Base-by-base conservation (phyloP, 345 rosid species). In the Eucalyptus cloeziana region DNA sequence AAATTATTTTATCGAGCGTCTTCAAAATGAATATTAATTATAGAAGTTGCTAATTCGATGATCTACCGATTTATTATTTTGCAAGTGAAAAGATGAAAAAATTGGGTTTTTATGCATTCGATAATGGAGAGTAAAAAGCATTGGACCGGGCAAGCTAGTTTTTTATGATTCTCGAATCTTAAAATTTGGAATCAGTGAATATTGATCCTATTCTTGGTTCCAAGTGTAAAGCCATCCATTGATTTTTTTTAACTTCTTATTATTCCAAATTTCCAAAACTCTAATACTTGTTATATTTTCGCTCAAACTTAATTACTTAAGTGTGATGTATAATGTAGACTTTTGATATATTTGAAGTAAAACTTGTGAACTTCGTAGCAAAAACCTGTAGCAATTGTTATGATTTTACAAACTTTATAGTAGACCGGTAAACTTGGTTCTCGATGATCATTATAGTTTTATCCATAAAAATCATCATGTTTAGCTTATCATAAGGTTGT, bases 111-210 rank as follows among this genome's bases (percentile, higher is more conserved):
- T 19, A 0, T 69, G 44, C 9, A 33, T 33, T 69, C 24, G 1
- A 31, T 62, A 27, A 8, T 13, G 69, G 16, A 12, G 69, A 62
- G 69, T 30, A 6, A 56, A 24, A 10, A 2, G 1, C 0, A 52
- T 0, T 3, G 5, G 58, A 52, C 0, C 24, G 2, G 8, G 21
- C 2, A 0, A 0, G 2, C 4, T 52, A 52, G 1, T 52, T 52
- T 52, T 21, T 52, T 0, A 52, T 8, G 5, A 52, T 52, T 52
- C 10, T 52, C 2, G 0, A 0, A 21, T 52, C 10, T 4, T 56
- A 56, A 24, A 56, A 56, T 56, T 56, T 24, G 5, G 13, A 56
- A 9, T 24, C 0, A 10, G 0, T 56, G 62, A 49, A 10, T 24
- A 24, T 56, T 24, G 3, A 3, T 56, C 62, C 1, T 24, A 10